Evolutionary conservation across 2,329 filamentous ascomycete species (phyloP).

Genomic region (Massarina eburnea): DNA sequence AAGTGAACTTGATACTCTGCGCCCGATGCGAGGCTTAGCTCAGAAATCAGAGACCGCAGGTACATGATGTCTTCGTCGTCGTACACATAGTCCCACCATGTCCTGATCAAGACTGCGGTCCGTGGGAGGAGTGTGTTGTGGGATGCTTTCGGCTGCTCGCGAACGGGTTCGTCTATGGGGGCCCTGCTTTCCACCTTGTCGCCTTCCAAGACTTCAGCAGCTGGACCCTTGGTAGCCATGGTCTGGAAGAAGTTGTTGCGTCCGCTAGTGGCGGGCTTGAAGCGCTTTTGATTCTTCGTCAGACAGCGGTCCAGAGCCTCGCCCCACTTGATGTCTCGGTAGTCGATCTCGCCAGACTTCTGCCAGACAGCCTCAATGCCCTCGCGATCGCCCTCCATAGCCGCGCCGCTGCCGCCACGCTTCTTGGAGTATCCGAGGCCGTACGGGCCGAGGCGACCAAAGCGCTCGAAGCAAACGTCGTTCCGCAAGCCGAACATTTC

Average conservation of each 20-base stretch:
- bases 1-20: constrained; percentile 84
- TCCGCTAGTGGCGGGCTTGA: constrained; percentile 48
- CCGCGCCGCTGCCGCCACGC: constrained; percentile 80
- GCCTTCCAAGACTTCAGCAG: constrained; percentile 5
- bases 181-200: constrained; percentile 3
- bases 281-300: constrained; percentile 69
- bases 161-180: constrained; percentile 15
- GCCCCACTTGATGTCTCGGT: constrained; percentile 74
- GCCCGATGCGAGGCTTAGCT: constrained; percentile 74
- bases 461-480: constrained; percentile 91
- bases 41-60: constrained; percentile 77
- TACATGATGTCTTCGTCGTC: constrained; percentile 79
- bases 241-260: constrained; percentile 44
- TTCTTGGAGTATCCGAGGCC: constrained; percentile 81
- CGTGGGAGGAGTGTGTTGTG: constrained; percentile 52
- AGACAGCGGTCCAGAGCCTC: constrained; percentile 75
- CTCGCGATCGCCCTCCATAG: constrained; percentile 79
- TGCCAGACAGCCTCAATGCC: constrained; percentile 81
- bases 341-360: constrained; percentile 72
- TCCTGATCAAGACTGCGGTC: constrained; percentile 78
- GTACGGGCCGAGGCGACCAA: constrained; percentile 84
- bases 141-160: constrained; percentile 21
- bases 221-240: constrained; percentile 37
- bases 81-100: constrained; percentile 80
- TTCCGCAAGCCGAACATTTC: constrained; percentile 75